phyloP scores from a whole-genome alignment of 352 stramenopile genomes.

The Phytophthora cryptogea region DNA sequence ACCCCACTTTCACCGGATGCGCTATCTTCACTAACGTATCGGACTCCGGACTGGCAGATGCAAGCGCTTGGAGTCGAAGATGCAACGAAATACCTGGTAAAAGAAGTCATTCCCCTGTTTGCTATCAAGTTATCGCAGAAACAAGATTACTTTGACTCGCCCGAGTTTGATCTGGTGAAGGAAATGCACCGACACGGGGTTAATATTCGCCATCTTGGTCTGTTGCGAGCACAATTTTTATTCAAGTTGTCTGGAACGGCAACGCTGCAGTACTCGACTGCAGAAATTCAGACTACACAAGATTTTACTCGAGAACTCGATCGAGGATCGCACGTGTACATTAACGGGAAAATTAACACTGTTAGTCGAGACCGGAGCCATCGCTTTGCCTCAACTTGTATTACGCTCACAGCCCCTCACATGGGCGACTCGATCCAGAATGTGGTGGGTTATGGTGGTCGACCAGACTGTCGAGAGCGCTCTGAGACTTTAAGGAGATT shows the following conservation, averaged over 20 bases:
- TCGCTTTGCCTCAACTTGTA: constrained; percentile 58
- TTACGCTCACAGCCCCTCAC: constrained; percentile 65
- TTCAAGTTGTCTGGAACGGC: constrained; percentile 75
- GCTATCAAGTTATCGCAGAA: constrained; percentile 79
- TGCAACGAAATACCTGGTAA: constrained; percentile 74
- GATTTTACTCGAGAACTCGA: constrained; percentile 87
- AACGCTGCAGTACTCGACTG: constrained; percentile 81
- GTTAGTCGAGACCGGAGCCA: constrained; percentile 52
- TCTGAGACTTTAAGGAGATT: constrained; percentile 56
- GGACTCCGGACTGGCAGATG: constrained; percentile 85
- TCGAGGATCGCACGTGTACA: constrained; percentile 62
- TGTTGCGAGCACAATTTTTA: constrained; percentile 81
- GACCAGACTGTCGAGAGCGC: constrained; percentile 61
- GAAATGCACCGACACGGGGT: constrained; percentile 92
- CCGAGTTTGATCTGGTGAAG: constrained; percentile 59
- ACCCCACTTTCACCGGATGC: constrained; percentile 83
- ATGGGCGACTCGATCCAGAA: constrained; percentile 77
- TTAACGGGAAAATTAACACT: constrained; percentile 59
- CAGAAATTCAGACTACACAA: constrained; percentile 73
- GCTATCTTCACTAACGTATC: constrained; percentile 83
- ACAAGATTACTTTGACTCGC: constrained; percentile 51
- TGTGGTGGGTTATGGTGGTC: constrained; percentile 66
- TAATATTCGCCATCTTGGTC: constrained; percentile 89
- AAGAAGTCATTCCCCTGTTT: constrained; percentile 79
- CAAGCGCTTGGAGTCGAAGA: constrained; percentile 71